These are phyloP conservation scores for Phaeosphaeria sp. DNA, from an alignment of 2,329 filamentous ascomycete species.

Conservation along the genomic window DNA sequence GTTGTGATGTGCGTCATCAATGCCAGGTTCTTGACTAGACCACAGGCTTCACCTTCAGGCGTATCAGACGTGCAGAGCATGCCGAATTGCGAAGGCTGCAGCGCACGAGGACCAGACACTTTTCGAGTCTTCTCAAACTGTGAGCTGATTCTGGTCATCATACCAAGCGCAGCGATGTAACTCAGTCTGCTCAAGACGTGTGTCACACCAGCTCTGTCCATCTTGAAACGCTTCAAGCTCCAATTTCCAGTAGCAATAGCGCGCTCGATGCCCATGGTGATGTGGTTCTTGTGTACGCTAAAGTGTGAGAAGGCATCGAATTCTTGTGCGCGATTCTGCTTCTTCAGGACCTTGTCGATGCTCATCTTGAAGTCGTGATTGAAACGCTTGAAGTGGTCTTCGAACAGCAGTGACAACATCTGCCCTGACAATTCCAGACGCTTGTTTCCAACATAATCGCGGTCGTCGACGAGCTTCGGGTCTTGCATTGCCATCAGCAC, in stretches of 20 bases:
- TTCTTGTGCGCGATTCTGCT: conserved; percentile 85
- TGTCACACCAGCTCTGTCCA: conserved; percentile 96
- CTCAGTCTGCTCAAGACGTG: conserved; percentile 94
- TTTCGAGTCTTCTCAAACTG: conserved; percentile 99
- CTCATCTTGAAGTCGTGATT: conserved; percentile 87
- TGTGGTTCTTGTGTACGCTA: conserved; percentile 81
- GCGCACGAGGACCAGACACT: conserved; percentile 90
- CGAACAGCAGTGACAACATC: conserved; percentile 90
- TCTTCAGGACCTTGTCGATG: conserved; percentile 95
- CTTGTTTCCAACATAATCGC: conserved; percentile 98
- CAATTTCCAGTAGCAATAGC: conserved; percentile 98
- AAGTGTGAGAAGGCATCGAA: conserved; percentile 89
- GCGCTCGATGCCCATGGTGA: conserved; percentile 91
- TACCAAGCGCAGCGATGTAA: conserved; percentile 94
- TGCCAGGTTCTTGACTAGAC: conserved; percentile 95
- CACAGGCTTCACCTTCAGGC: conserved; percentile 97
- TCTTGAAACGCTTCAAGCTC: conserved; percentile 97
- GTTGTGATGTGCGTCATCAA: conserved; percentile 99
- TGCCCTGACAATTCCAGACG: conserved; percentile 93
- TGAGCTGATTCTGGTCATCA: conserved; percentile 99
- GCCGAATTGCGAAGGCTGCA: conserved; percentile 97
- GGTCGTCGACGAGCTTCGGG: conserved; percentile 87
- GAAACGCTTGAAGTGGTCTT: conserved; percentile 98
- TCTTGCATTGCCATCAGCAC: conserved; percentile 94
- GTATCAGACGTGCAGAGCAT: conserved; percentile 98